Evolutionary conservation across 2,329 filamentous ascomycete species (phyloP).

Genomic region (Monilinia laxa): DNA sequence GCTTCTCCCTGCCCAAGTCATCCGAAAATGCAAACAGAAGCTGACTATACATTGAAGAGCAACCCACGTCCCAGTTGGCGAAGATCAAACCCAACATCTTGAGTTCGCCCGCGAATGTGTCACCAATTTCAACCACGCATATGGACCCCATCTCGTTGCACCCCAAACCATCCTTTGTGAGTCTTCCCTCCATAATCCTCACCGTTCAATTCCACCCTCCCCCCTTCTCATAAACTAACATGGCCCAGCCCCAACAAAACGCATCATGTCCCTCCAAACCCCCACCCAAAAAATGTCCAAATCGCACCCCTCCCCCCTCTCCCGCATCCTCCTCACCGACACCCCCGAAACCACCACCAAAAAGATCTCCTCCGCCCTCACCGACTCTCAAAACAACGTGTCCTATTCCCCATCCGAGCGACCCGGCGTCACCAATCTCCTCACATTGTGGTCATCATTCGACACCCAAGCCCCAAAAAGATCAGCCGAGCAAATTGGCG

Average conservation of each 20-base stretch:
- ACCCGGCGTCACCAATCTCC: slow-evolving; percentile 84
- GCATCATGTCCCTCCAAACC: slow-evolving; percentile 84
- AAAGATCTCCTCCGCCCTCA: slow-evolving; percentile 73
- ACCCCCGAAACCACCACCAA: slow-evolving; percentile 57
- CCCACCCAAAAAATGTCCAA: slow-evolving; percentile 93
- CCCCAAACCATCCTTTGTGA: slow-evolving; percentile 73
- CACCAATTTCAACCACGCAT: slow-evolving; percentile 79
- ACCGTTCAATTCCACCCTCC: not conserved
- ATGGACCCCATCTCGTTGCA: slow-evolving; percentile 59
- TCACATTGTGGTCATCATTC: slow-evolving; percentile 76
- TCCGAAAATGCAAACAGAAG: not conserved
- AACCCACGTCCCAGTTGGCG: slow-evolving; percentile 94
- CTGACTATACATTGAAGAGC: slow-evolving; percentile 52
- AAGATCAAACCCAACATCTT: slow-evolving; percentile 90
- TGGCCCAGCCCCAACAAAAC: slow-evolving; percentile 58
- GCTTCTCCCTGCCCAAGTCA: slow-evolving; percentile 11
- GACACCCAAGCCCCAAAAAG: slow-evolving; percentile 45
- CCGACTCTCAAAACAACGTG: slow-evolving; percentile 67
- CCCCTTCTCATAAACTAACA: slow-evolving; percentile 8
- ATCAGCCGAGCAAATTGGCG: slow-evolving; percentile 45
- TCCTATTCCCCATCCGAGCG: slow-evolving; percentile 68
- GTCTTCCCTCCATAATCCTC: slow-evolving; percentile 23
- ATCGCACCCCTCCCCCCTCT: slow-evolving; percentile 68
- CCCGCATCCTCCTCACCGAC: slow-evolving; percentile 82
- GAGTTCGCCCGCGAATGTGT: slow-evolving; percentile 89